Base-by-base conservation (phyloP, 2,329 filamentous ascomycete genomes). In the Monosporascus sp. region DNA sequence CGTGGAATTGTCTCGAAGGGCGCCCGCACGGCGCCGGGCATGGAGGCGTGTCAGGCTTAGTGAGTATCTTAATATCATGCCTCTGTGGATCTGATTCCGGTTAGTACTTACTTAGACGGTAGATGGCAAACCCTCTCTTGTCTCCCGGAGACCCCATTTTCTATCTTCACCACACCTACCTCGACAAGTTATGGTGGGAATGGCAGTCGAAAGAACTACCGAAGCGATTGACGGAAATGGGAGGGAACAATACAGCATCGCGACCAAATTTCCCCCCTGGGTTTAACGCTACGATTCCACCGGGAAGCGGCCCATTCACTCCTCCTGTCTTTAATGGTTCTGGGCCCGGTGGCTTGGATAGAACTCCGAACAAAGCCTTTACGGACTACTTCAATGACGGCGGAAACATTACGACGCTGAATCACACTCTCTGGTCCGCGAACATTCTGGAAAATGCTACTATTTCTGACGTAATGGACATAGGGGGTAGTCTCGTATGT, bases 81-180 rank as follows among this genome's bases (percentile, higher is more conserved):
- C 43, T n/a, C 11, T 17, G 14, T 2, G 22, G 7, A 26, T 20
- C 43, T 9, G 20, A 6, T 24, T 14, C 6, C 26, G 11, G 9
- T 15, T 45, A 26, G 17, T 46, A 37, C 56, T 58, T 28, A 58
- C 38, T 9, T 11, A 38, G 17, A 20, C 31, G 35, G 44, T 22
- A 63, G 60, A 63, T 63, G 61, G 37, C 58, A 8, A 60, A 63
- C 37, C 37, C 53, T 2, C 53, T 56, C 46, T 35, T 60, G 15
- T 63, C 61, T 2, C 61, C 61, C 9, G 61, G 60, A 1, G 63
- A 65, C 47, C 63, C 63, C n/a, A 53, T 65, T 37, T 65, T 65
- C 56, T 63, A 58, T 41, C 57, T 65, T 3, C 61, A 65, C 37
- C 63, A 65, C 46, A 60, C 60, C 4, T 63, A 60, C 44, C 54